Percentiles rank a stretch among this genome's conserved stretches.
Conservation (phyloP, 192 early-diverging fungal genomes). For the Coemansia sp. region DNA sequence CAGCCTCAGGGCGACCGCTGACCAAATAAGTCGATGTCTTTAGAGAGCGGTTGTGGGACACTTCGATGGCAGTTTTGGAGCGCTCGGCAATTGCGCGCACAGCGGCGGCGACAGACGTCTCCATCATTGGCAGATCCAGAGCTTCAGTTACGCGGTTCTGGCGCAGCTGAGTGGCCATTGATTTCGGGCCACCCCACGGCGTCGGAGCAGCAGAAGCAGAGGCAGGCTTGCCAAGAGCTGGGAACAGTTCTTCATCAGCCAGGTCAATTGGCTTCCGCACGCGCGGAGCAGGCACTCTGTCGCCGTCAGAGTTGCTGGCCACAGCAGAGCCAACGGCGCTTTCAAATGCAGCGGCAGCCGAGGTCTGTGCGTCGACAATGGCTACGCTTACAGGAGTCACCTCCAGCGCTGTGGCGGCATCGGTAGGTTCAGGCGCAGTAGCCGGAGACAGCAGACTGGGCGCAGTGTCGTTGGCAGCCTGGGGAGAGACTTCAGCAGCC, state of each 20-base stretch:
- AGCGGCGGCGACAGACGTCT: slow-evolving; percentile 54
- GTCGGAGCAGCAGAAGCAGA: slow-evolving; percentile 43
- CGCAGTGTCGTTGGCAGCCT: background rate
- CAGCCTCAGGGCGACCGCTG: slow-evolving; percentile 75
- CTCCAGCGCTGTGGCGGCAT: background rate
- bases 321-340: slow-evolving; percentile 41
- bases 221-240: slow-evolving; percentile 65
- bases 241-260: slow-evolving; percentile 65
- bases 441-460: background rate
- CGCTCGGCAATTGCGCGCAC: slow-evolving; percentile 64
- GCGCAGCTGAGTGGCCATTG: slow-evolving; percentile 35
- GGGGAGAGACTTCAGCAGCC: background rate
- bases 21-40: slow-evolving; percentile 81
- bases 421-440: background rate
- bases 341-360: slow-evolving; percentile 34
- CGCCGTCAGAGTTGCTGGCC: slow-evolving; percentile 21
- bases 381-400: background rate
- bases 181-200: slow-evolving; percentile 29
- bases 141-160: slow-evolving; percentile 59
- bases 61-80: slow-evolving; percentile 79
- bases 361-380: background rate
- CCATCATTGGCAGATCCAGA: slow-evolving; percentile 51
- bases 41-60: slow-evolving; percentile 71
- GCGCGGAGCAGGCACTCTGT: slow-evolving; percentile 1
- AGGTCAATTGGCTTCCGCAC: slow-evolving; percentile 26